Base-by-base conservation (phyloP, 2,329 filamentous ascomycete species). In the Hypoxylon sp. region DNA sequence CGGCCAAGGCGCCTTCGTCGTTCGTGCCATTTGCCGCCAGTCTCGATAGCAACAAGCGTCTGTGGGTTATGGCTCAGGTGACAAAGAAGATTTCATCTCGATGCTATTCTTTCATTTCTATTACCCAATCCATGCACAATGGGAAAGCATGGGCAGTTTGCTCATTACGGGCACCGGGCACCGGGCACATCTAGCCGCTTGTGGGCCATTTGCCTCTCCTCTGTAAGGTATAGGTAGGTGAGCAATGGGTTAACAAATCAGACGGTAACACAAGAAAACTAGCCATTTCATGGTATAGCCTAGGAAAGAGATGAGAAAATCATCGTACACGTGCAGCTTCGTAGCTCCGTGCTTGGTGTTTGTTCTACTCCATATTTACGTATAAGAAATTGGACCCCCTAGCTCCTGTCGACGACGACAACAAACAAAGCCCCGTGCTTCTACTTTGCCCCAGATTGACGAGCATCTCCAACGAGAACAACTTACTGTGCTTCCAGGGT, bases 61-160 rank as follows among this genome's bases (percentile, higher is more conserved):
- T 60, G 65, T 68, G 64, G 65, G 63, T 64, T 64, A 67, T 69
- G 65, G 73, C 71, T 77, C 76, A 78, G 73, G 75, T 76, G 76
- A 78, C 74, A 72, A 70, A 72, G 70, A 74, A 71, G 68, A 74
- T 72, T 70, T 74, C 51, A 49, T 61, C 54, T 64, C 61, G 59
- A 57, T 59, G 54, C 65, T 76, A 79, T 79, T 75, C 76, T 74
- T 75, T 73, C 73, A 77, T 82, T 83, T 82, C 71, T 71, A 82
- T 83, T 83, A 82, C 81, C 73, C 79, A 82, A 83, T 82, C 69
- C 62, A 70, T 74, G 64, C 63, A 68, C 70, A 70, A 75, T 73
- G 62, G 62, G 63, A 72, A 72, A 72, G 64, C 44, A 67, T 59
- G 62, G 59, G 48, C 56, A 65, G 68, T 62, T 56, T 60, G 59